These are phyloP conservation scores for Kwoniella dendrophila DNA, from an alignment of 768 basidiomycete genomes.

Conservation along the genomic window DNA sequence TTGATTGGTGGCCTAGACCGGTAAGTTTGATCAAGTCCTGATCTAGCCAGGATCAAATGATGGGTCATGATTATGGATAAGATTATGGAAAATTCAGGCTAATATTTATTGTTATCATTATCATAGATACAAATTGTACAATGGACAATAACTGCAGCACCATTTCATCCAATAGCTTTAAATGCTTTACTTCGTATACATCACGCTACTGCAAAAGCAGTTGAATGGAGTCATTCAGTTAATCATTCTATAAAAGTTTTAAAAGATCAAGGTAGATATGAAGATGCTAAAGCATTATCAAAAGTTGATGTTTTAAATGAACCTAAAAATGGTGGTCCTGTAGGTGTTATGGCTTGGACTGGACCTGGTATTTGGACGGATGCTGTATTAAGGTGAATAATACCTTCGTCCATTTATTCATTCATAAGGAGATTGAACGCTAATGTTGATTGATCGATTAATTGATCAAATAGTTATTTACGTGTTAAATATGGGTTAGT, in stretches of 20 bases:
- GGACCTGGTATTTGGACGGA: constrained; percentile 58
- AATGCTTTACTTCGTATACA: constrained; percentile 57
- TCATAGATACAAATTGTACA: constrained; percentile 59
- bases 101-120: neutral
- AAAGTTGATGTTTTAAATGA: constrained; percentile 39
- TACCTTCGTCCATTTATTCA: neutral
- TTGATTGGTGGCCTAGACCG: constrained; percentile 56
- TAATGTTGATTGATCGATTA: neutral
- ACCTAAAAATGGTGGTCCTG: constrained; percentile 47
- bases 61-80: no score
- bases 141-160: constrained; percentile 59
- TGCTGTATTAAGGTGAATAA: constrained; percentile 53
- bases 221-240: constrained; percentile 40
- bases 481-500: constrained; percentile 52
- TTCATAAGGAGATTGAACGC: neutral
- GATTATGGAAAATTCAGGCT: no score
- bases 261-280: constrained; percentile 30
- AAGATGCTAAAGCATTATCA: constrained; percentile 30
- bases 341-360: constrained; percentile 59
- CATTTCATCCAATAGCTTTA: constrained; percentile 58
- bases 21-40: no score
- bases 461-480: constrained; percentile 42
- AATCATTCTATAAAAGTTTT: constrained; percentile 23
- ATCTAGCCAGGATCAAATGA: no score
- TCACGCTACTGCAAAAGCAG: constrained; percentile 43